Evolutionary conservation across 352 stramenopile species (phyloP).

Genomic region (Globisporangium polare): DNA sequence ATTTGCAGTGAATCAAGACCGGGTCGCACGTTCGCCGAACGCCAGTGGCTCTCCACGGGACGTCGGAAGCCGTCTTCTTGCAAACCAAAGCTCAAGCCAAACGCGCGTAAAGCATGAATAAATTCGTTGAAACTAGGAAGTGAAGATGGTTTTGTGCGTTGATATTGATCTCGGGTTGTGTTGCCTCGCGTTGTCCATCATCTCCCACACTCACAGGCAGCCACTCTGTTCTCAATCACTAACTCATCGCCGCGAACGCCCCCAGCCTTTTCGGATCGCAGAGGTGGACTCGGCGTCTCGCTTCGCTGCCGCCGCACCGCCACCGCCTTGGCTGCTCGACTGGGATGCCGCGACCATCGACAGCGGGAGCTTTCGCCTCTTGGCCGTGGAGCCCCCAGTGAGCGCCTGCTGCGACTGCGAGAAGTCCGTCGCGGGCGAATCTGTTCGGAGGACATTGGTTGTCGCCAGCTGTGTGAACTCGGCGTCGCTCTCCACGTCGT

Average conservation of each 20-base stretch:
- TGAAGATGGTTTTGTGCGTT: not conserved
- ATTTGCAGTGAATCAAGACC: not conserved
- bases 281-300: slow-evolving; percentile 16
- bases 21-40: not conserved
- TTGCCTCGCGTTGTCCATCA: not conserved
- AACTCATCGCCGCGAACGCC: slow-evolving; percentile 48
- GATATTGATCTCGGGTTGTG: not conserved
- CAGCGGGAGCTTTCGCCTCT: slow-evolving; percentile 64
- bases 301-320: not conserved
- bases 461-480: slow-evolving; percentile 57
- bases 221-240: not conserved
- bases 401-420: slow-evolving; percentile 18
- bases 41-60: not conserved
- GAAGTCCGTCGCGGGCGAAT: slow-evolving; percentile 24
- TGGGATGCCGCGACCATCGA: slow-evolving; percentile 66
- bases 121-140: slow-evolving; percentile 7
- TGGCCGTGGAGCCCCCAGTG: slow-evolving; percentile 4
- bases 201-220: not conserved
- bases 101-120: slow-evolving; percentile 6
- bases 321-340: slow-evolving; percentile 18
- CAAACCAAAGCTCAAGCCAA: not conserved
- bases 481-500: slow-evolving; percentile 68
- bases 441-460: slow-evolving; percentile 16
- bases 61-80: not conserved
- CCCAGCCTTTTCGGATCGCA: slow-evolving; percentile 58